A percentile compares a stretch with the other conserved stretches of the same genome.
phyloP scores from a whole-genome alignment of 2,329 filamentous ascomycete genomes.

The Ambrosiella cleistominuta region DNA sequence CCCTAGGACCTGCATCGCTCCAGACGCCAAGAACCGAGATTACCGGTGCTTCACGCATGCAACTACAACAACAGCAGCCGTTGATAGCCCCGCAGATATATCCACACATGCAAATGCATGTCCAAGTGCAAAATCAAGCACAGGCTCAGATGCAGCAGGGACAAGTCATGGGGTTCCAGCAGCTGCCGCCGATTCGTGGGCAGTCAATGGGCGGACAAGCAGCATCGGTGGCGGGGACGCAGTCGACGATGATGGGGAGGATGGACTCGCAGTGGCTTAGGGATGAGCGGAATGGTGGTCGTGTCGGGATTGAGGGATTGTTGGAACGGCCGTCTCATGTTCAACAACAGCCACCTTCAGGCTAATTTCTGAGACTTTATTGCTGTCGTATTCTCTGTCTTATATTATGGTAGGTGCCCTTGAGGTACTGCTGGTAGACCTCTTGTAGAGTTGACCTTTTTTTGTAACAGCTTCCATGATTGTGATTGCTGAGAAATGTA shows the following conservation, averaged over 20 bases:
- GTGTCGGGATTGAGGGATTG: conserved; percentile 43
- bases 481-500: no score
- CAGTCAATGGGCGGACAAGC: conserved; percentile 14
- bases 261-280: conserved; percentile 21
- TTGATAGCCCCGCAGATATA: not conserved
- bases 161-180: conserved; percentile 16
- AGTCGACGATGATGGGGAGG: conserved; percentile 6
- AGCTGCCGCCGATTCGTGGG: conserved; percentile 31
- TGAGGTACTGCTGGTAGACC: no score
- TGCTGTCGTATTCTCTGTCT: not conserved
- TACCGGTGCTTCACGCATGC: conserved; percentile 13
- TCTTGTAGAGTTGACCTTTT: no score
- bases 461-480: no score
- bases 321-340: conserved; percentile 35
- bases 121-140: conserved; percentile 1
- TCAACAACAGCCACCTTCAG: conserved; percentile 15
- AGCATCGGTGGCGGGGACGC: not conserved
- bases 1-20: conserved; percentile 28
- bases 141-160: conserved; percentile 6
- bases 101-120: conserved; percentile 2
- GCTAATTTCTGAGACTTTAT: not conserved
- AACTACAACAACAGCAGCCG: conserved; percentile 6
- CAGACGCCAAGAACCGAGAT: conserved; percentile 37
- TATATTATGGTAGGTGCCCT: not conserved
- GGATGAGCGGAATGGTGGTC: conserved; percentile 29